A percentile compares a stretch with the other conserved stretches of the same genome.
These are phyloP conservation scores for Setomelanomma holmii DNA, from an alignment of 2,329 filamentous ascomycete species.

Conservation along the genomic window DNA sequence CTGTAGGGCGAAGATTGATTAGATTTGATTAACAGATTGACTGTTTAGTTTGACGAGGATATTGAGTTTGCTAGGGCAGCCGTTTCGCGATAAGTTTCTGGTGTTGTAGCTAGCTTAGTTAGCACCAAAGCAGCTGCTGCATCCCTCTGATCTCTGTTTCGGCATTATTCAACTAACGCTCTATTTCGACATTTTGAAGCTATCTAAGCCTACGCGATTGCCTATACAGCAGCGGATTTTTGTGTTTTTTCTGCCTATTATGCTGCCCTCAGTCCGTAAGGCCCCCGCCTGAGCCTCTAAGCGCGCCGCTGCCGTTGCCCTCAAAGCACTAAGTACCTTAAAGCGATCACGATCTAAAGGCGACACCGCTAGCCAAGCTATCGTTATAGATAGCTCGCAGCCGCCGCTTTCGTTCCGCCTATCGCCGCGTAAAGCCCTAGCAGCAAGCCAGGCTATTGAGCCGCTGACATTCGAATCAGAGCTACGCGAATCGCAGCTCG, in stretches of 20 bases:
- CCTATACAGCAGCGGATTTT: background rate
- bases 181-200: background rate
- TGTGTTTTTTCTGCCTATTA: background rate
- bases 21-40: background rate
- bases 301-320: background rate
- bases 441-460: background rate
- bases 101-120: background rate
- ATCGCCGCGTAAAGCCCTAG: too few species aligned
- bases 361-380: background rate
- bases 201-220: background rate
- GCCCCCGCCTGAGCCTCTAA: background rate
- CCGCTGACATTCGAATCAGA: background rate
- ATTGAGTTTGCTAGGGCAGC: background rate
- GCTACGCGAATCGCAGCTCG: background rate
- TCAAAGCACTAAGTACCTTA: background rate
- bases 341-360: background rate
- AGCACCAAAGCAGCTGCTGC: background rate
- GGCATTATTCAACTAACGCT: background rate
- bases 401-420: too few species aligned
- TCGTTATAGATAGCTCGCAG: background rate
- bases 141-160: background rate
- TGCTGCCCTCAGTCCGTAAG: background rate
- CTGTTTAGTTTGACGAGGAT: background rate
- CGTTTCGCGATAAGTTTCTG: background rate
- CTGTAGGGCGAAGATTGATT: background rate